Evolutionary conservation across 352 stramenopile species (phyloP).

Genomic region (Phytophthora idaei): DNA sequence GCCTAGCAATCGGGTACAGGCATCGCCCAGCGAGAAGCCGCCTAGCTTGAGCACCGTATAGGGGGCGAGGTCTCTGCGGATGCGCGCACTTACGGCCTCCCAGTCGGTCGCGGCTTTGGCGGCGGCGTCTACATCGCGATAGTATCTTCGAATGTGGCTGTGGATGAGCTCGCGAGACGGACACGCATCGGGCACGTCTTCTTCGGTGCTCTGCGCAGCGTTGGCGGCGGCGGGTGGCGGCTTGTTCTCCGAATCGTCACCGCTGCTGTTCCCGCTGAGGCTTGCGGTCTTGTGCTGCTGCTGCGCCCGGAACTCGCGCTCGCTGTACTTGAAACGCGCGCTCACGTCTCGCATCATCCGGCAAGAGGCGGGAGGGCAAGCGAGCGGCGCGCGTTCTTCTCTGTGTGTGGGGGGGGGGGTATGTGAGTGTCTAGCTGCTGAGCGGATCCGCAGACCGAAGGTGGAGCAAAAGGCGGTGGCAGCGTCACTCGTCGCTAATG

Average conservation of each 20-base stretch:
- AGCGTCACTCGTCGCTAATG: conserved; percentile 36
- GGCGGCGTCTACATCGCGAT: conserved; percentile 46
- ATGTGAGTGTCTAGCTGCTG: conserved; percentile 3
- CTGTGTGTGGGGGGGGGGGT: neutral
- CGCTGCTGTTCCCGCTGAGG: conserved; percentile 15
- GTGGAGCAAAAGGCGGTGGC: conserved; percentile 18
- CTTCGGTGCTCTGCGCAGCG: neutral
- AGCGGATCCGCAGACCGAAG: conserved; percentile 17
- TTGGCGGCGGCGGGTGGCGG: conserved; percentile 18
- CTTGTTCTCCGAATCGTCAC: conserved; percentile 40
- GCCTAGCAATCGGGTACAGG: conserved; percentile 59
- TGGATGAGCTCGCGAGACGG: conserved; percentile 73
- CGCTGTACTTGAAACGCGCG: conserved; percentile 77
- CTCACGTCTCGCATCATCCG: conserved; percentile 69
- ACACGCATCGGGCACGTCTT: conserved; percentile 29
- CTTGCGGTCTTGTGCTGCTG: conserved; percentile 22
- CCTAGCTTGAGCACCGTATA: conserved; percentile 78
- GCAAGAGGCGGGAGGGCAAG: neutral
- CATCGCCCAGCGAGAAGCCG: conserved; percentile 79
- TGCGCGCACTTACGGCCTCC: conserved; percentile 47
- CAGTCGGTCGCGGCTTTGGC: conserved; percentile 31
- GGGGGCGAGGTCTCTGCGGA: conserved; percentile 58
- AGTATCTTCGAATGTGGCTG: conserved; percentile 59
- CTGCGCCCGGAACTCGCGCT: conserved; percentile 39
- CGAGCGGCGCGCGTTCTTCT: conserved; percentile 3